A percentile compares a stretch with the other conserved stretches of the same genome.
phyloP scores from a whole-genome alignment of 495 filamentous ascomycete genomes.

The Platismatia glauca region DNA sequence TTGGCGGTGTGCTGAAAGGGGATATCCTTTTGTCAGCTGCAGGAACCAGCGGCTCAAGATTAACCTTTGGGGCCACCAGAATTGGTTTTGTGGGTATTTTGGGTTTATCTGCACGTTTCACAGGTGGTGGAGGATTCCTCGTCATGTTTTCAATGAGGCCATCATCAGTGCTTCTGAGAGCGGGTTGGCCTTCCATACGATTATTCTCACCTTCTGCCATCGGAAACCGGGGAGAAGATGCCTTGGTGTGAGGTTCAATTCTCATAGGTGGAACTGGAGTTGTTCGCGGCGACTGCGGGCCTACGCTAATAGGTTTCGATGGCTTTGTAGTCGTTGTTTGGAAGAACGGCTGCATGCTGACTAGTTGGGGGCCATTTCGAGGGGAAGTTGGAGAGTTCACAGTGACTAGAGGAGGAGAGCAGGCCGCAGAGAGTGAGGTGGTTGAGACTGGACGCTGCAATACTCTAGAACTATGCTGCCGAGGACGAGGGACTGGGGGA shows the following conservation, averaged over 20 bases:
- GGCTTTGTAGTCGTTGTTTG: slow-evolving; percentile 20
- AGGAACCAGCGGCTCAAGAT: slow-evolving; percentile 10
- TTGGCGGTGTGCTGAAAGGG: slow-evolving; percentile 85
- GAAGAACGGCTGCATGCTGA: slow-evolving; percentile 19
- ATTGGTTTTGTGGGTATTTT: slow-evolving; percentile 49
- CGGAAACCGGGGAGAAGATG: neutral
- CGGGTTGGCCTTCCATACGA: neutral
- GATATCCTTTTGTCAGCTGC: slow-evolving; percentile 51
- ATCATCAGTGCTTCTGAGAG: slow-evolving; percentile 3
- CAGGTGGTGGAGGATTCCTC: slow-evolving; percentile 50
- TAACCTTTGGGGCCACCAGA: slow-evolving; percentile 9
- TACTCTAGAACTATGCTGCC: neutral
- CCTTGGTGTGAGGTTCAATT: neutral
- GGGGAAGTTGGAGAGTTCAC: slow-evolving; percentile 72
- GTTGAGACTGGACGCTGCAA: slow-evolving; percentile 40
- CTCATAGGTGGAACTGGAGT: slow-evolving; percentile 7
- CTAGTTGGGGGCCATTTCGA: slow-evolving; percentile 34
- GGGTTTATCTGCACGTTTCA: slow-evolving; percentile 78
- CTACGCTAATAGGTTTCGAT: slow-evolving; percentile 19
- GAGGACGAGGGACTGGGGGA: slow-evolving; percentile 6
- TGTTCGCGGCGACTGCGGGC: neutral
- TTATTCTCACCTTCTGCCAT: neutral
- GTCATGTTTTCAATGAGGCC: slow-evolving; percentile 28
- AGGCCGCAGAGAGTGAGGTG: slow-evolving; percentile 48
- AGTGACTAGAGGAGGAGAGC: slow-evolving; percentile 57